Conservation (phyloP, 108 stramenopile genomes). For the Discostella stelligeroides region DNA sequence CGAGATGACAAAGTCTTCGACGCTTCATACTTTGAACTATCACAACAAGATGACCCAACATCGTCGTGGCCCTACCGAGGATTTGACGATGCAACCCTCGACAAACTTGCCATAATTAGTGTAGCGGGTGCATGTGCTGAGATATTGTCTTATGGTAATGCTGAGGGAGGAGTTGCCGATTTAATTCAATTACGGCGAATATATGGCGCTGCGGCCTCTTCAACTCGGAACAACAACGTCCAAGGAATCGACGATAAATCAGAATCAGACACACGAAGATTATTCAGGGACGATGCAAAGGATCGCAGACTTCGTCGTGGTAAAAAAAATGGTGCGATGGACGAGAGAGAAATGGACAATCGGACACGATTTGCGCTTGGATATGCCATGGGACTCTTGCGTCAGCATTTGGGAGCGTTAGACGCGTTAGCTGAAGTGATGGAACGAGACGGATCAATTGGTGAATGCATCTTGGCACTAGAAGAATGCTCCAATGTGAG, state of each 20-base stretch:
- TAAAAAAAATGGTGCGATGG: slow-evolving; percentile 43
- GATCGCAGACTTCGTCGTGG: slow-evolving; percentile 36
- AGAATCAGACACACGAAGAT: slow-evolving; percentile 4
- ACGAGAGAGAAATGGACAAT: slow-evolving; percentile 76
- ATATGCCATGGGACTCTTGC: slow-evolving; percentile 76
- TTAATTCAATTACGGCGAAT: slow-evolving; percentile 65
- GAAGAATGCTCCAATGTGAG: slow-evolving; percentile 72
- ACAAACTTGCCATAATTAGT: slow-evolving; percentile 74
- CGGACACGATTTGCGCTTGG: slow-evolving; percentile 78
- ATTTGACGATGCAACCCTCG: slow-evolving; percentile 76
- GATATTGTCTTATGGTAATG: slow-evolving; percentile 77
- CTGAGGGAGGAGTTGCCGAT: slow-evolving; percentile 78
- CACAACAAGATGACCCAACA: slow-evolving; percentile 61
- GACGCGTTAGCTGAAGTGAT: slow-evolving; percentile 80
- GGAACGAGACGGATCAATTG: slow-evolving; percentile 68
- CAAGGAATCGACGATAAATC: neutral
- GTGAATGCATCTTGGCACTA: slow-evolving; percentile 77
- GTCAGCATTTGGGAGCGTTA: slow-evolving; percentile 75
- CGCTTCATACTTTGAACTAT: slow-evolving; percentile 56
- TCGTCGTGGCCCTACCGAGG: slow-evolving; percentile 82
- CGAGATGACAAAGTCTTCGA: slow-evolving; percentile 58
- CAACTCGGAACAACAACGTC: slow-evolving; percentile 4
- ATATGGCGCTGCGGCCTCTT: slow-evolving; percentile 48
- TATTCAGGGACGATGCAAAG: slow-evolving; percentile 44
- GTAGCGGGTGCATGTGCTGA: slow-evolving; percentile 87